Base-by-base conservation (phyloP, 2,329 filamentous ascomycete species). In the Phialophora macrospora region DNA sequence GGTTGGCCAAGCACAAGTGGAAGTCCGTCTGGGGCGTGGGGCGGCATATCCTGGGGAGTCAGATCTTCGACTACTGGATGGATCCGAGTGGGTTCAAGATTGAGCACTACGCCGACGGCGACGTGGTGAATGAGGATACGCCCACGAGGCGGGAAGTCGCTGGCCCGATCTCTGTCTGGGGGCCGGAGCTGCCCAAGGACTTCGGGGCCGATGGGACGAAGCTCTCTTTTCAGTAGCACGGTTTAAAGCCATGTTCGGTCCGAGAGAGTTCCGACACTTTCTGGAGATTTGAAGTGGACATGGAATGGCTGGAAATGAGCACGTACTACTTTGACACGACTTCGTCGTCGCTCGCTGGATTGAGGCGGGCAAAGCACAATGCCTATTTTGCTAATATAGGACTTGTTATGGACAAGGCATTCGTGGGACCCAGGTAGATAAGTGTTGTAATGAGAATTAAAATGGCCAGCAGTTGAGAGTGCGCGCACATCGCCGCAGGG, bases 31-130 rank as follows among this genome's bases (percentile, higher is more conserved):
- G 89, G 89, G 89, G 89, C 1, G 84, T 91, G 0, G 89, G 89
- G 0, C 77, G 89, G 55, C 88, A 91, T 78, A 83, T 90, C 24
- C 80, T 90, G 72, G 88, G 88, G 3, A 87, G 83, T 68, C 88
- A 91, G 77, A 86, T 91, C 59, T 91, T 91, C 70, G 88, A 90
- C 73, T 90, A 90, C 74, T 90, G 87, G 87, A 87, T 48, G 72
- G 87, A 90, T 75, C 83, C 84, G 0, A 82, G 79, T 2, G 80
- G 81, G 0, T 88, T 88, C 73, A 88, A 89, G 76, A 78, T 89
- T 73, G 87, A 90, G 77, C 87, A 90, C 75, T 91, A 91, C 71
- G 85, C 87, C 20, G 88, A 91, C 74, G 88, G 88, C 1, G 88
- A 91, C 76, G 71, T 66, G 9, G 67, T 70, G n/a, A 69, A 68